Percentiles rank a stretch among this genome's conserved stretches.
phyloP scores from a whole-genome alignment of 2,329 filamentous ascomycete genomes.

The Colletotrichum tamarilloi region DNA sequence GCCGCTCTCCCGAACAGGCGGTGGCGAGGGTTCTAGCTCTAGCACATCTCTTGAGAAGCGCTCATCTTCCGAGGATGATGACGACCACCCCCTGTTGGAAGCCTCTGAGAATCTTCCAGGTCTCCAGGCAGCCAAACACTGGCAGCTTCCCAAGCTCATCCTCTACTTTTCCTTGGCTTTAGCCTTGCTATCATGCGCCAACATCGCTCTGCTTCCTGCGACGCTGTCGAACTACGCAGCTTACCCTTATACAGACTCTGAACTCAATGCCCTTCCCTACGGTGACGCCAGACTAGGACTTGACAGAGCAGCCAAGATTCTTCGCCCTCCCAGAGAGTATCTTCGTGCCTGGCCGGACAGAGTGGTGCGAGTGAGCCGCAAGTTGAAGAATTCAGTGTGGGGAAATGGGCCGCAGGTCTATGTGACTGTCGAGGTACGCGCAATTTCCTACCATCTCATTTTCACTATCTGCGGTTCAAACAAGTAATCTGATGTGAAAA shows the following conservation, averaged over 20 bases:
- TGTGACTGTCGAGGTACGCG: neutral
- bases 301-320: neutral
- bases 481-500: neutral
- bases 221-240: neutral
- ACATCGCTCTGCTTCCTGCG: neutral
- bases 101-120: neutral
- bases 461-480: neutral
- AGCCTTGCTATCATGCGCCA: neutral
- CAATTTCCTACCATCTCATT: neutral
- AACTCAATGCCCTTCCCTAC: neutral
- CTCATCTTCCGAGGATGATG: neutral
- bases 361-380: neutral
- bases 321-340: neutral
- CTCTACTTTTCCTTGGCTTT: neutral
- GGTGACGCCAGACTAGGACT: neutral
- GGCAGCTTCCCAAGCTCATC: neutral
- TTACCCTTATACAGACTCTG: neutral
- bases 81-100: neutral
- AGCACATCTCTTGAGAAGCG: neutral
- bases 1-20: neutral
- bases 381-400: neutral
- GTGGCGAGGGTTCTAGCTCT: neutral
- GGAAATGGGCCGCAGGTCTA: neutral
- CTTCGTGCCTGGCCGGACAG: neutral
- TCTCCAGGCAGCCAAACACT: neutral